phyloP scores from a whole-genome alignment of 2,329 filamentous ascomycete species.

The Pleoardoris graminearum region DNA sequence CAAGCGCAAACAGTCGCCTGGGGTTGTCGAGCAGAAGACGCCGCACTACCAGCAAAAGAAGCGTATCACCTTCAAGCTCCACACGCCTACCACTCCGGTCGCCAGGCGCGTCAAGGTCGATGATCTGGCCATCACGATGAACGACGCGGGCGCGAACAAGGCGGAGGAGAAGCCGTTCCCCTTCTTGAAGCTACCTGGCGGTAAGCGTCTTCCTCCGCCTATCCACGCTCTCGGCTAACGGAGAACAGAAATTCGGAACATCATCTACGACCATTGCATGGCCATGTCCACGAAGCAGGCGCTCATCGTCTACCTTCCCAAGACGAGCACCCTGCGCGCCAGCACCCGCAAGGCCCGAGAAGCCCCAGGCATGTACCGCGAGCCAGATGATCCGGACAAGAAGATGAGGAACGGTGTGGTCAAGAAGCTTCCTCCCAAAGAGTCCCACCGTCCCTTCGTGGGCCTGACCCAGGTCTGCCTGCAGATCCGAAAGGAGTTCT shows the following conservation, averaged over 20 bases:
- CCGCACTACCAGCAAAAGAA: neutral
- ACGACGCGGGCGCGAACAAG: neutral
- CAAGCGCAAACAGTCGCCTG: conserved; percentile 2
- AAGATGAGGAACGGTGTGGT: neutral
- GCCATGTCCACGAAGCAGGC: conserved; percentile 21
- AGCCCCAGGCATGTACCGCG: conserved; percentile 13
- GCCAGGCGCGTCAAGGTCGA: neutral
- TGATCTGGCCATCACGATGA: conserved; percentile 3
- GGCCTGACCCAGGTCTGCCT: conserved; percentile 33
- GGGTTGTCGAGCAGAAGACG: neutral
- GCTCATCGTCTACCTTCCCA: conserved; percentile 30
- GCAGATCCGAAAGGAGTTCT: conserved; percentile 32
- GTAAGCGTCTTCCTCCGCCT: neutral
- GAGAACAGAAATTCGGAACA: conserved; percentile 32
- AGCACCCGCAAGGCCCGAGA: conserved; percentile 25
- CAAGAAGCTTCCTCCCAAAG: neutral
- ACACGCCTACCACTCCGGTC: neutral
- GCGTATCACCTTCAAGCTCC: neutral
- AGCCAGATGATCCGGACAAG: conserved; percentile 2
- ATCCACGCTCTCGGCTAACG: conserved; percentile 5
- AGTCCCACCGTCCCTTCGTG: conserved; percentile 29
- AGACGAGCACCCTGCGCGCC: conserved; percentile 27
- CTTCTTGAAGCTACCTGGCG: conserved; percentile 13
- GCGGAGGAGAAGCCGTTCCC: conserved; percentile 1
- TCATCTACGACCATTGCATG: conserved; percentile 25